phyloP scores from a whole-genome alignment of 2,329 filamentous ascomycete species.

The Chaetomium olivaceum region DNA sequence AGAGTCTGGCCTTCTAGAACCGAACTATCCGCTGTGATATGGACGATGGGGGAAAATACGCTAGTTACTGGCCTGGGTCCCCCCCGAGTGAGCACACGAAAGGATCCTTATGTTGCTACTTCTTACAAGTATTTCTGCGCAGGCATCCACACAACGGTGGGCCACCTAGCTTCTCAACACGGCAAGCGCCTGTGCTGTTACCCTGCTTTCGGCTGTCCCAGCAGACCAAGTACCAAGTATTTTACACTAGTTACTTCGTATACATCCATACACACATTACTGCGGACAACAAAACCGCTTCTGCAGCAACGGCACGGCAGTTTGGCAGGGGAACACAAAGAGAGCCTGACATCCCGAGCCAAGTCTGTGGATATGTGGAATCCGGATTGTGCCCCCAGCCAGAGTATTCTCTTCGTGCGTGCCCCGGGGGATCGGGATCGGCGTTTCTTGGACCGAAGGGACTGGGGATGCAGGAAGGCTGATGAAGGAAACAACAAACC shows the following conservation, averaged over 20 bases:
- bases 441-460: background rate
- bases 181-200: background rate
- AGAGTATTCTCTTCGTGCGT: background rate
- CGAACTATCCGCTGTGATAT: background rate
- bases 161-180: background rate
- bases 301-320: conserved; percentile 6
- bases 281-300: background rate
- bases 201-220: background rate
- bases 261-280: background rate
- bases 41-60: background rate
- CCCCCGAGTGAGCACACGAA: background rate
- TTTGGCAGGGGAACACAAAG: background rate
- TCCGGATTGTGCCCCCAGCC: conserved; percentile 12
- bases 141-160: background rate
- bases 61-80: background rate
- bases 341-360: conserved; percentile 6
- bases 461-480: background rate
- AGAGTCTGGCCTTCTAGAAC: background rate
- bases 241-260: background rate
- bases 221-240: background rate
- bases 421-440: conserved; percentile 11
- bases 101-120: background rate
- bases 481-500: background rate
- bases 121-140: too few relatives aligned
- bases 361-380: conserved; percentile 8